Evolutionary conservation across 345 rosid genomes (phyloP).

Genomic region (Aquilaria yunnanensis): DNA sequence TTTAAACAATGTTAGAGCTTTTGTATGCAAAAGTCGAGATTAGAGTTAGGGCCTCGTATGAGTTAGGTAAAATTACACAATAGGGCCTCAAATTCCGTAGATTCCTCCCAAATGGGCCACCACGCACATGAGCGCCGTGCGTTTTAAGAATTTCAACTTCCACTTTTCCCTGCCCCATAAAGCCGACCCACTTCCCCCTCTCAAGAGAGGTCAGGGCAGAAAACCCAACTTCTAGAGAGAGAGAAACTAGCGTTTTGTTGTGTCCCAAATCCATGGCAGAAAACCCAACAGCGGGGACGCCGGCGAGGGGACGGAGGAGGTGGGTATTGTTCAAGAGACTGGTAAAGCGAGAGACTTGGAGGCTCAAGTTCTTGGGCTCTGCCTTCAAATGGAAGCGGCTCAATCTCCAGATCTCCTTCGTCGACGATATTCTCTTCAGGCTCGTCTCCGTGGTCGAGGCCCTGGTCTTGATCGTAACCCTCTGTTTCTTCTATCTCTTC

Average conservation of each 20-base stretch:
- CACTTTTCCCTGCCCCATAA: conserved; percentile 4
- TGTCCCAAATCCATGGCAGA: too few species aligned
- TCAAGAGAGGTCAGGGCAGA: background rate
- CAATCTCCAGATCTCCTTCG: conserved; percentile 26
- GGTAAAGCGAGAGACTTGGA: conserved; percentile 24
- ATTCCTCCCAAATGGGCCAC: too few species aligned
- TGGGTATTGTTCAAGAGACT: conserved; percentile 23
- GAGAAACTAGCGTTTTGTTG: background rate
- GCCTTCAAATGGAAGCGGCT: conserved; percentile 36
- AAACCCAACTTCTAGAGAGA: background rate
- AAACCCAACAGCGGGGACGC: background rate
- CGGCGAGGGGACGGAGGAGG: conserved; percentile 11
- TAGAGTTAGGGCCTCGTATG: too few species aligned
- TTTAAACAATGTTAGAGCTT: too few species aligned
- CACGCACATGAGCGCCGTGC: too few species aligned
- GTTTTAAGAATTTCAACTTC: background rate
- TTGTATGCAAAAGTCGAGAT: too few species aligned
- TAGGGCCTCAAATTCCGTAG: too few species aligned
- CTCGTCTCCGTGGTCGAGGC: conserved; percentile 38
- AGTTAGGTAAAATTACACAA: too few species aligned
- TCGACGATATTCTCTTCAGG: conserved; percentile 34
- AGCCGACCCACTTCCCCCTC: background rate
- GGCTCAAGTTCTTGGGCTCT: conserved; percentile 29
- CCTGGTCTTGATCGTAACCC: conserved; percentile 27
- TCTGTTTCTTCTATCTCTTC: conserved; percentile 41